phyloP scores from a whole-genome alignment of 1,284 basidiomycete species.

The Ustilago bromivora region DNA sequence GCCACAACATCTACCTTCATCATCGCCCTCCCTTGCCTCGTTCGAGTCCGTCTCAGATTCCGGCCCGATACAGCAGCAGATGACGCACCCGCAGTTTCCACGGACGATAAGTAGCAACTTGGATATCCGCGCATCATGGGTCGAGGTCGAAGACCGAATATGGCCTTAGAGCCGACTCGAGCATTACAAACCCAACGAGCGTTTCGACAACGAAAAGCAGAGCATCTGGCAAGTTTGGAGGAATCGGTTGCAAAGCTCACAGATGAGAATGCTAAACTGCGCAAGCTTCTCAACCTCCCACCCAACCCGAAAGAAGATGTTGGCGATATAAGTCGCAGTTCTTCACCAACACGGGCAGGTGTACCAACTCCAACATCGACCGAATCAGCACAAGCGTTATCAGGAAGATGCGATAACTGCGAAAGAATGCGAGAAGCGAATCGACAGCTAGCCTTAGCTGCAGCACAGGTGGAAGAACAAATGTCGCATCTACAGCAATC shows the following conservation, averaged over 20 bases:
- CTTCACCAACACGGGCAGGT: not conserved
- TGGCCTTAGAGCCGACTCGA: slow-evolving; percentile 52
- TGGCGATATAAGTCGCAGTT: not conserved
- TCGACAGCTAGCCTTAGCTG: slow-evolving; percentile 27
- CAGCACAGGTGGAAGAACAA: slow-evolving; percentile 22
- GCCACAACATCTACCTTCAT: not conserved
- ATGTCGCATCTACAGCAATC: slow-evolving; percentile 23
- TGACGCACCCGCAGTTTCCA: too few relatives aligned
- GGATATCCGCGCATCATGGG: slow-evolving; percentile 28
- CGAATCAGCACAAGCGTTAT: not conserved
- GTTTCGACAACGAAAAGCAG: slow-evolving; percentile 56
- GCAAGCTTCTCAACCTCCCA: slow-evolving; percentile 20
- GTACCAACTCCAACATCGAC: too few relatives aligned
- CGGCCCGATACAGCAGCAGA: too few relatives aligned
- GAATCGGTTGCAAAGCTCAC: slow-evolving; percentile 26
- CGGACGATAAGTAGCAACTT: too few relatives aligned
- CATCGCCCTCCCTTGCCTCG: not conserved
- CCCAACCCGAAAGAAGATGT: not conserved
- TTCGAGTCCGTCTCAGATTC: too few relatives aligned
- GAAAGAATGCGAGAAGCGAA: slow-evolving; percentile 19
- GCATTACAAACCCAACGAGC: slow-evolving; percentile 54
- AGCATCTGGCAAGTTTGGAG: slow-evolving; percentile 45
- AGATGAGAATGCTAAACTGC: slow-evolving; percentile 38
- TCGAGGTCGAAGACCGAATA: slow-evolving; percentile 51
- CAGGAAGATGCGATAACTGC: slow-evolving; percentile 19